These are phyloP conservation scores for Eucommia ulmoides DNA, from an alignment of 257 asterid genomes.

Conservation along the genomic window DNA sequence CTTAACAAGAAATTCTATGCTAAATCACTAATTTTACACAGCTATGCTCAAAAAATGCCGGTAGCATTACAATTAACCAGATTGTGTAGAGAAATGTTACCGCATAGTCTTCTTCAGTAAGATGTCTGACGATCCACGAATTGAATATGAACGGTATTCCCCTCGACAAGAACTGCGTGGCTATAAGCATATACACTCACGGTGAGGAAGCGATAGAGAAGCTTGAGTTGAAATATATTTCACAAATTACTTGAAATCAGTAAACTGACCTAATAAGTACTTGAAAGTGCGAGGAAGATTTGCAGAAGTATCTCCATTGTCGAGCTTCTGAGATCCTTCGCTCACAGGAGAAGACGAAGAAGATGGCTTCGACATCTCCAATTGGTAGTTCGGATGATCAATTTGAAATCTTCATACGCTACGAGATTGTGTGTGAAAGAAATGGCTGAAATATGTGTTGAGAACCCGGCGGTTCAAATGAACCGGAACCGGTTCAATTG, in stretches of 20 bases:
- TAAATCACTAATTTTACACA: not conserved
- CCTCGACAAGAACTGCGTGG: constrained; percentile 86
- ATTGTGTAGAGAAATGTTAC: constrained; percentile 21
- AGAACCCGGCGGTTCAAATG: too few species aligned
- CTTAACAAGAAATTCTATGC: too few species aligned
- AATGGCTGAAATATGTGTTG: too few species aligned
- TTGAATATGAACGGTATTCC: constrained; percentile 93
- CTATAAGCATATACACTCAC: constrained; percentile 19
- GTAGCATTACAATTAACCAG: not conserved
- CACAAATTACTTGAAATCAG: not conserved
- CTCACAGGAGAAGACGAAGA: too few species aligned
- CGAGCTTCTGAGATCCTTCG: not conserved
- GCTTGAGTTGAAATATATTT: not conserved
- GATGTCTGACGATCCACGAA: constrained; percentile 84
- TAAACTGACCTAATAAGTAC: constrained; percentile 57
- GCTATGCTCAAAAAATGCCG: not conserved
- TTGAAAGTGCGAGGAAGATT: constrained; percentile 68
- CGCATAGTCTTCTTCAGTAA: constrained; percentile 73
- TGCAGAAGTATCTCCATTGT: constrained; percentile 24
- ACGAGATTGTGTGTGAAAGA: too few species aligned
- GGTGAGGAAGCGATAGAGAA: not conserved
- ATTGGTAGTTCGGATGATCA: too few species aligned
- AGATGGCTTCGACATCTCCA: too few species aligned
- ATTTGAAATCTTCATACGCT: too few species aligned
- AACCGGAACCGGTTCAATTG: too few species aligned